Base-by-base conservation (phyloP, 106 monocot genomes). In the Dioscorea alata region DNA sequence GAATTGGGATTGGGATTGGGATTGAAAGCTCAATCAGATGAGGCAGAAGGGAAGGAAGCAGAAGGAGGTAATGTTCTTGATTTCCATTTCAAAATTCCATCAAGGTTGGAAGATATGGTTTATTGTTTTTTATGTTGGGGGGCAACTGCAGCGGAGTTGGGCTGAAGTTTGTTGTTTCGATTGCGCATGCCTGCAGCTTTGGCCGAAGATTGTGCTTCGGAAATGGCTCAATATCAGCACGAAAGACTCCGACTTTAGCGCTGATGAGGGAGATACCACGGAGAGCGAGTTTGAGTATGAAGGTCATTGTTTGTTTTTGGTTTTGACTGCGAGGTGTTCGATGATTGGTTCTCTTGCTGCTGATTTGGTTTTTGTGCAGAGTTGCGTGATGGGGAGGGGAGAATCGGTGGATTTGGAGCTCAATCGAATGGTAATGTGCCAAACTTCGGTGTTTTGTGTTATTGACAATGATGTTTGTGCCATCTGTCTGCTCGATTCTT, bases 171-270 rank as follows among this genome's bases (percentile, higher is more conserved):
- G 61, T 83, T 88, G 77, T 76, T 77, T 76, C 34, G 74, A 21
- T 74, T 74, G 60, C 79, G 19, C 65, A 21, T 83, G 76, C 70
- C 66, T 80, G 72, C 76, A 90, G 94, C 76, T 92, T 35, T 89
- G 92, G 96, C 74, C 81, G 12, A 89, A 84, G 86, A 60, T 83
- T n/a, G 80, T 92, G 35, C 81, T 97, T 25, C 70, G 77, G 56
- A 97, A 97, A 70, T 92, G 92, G 96, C 89, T 97, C 60, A 97
- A 97, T 59, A 91, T 92, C 68, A 82, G 78, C 80, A 72, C 84
- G 60, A 75, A 56, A 16, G 84, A 84, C 13, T 86, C 89, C 13
- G 89, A 92, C 51, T 97, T 89, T 75, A 97, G 88, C 56, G 91
- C 96, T 49, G 92, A 97, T 59, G 95, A 96, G 33, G 81, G 67